Evolutionary conservation across 2,329 filamentous ascomycete genomes (phyloP).

Genomic region (Trematosphaeria pertusa): DNA sequence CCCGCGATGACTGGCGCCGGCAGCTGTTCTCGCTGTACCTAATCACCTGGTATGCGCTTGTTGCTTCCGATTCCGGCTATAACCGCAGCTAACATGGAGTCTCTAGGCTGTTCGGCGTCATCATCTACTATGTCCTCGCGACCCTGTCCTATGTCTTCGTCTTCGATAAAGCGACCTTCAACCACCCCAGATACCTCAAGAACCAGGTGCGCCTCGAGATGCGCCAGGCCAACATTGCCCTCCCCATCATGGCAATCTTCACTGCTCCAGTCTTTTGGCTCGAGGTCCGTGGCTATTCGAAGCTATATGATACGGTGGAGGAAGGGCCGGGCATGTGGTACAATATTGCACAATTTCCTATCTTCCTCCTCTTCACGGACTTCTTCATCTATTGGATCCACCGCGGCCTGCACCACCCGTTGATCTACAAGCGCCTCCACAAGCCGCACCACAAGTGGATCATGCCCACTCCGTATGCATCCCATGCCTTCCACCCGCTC

Average conservation of each 20-base stretch:
- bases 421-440: conserved; percentile 86
- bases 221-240: conserved; percentile 73
- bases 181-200: conserved; percentile 93
- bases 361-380: conserved; percentile 90
- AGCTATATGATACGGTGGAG: conserved; percentile 81
- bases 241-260: conserved; percentile 83
- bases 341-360: conserved; percentile 81
- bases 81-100: conserved; percentile 15
- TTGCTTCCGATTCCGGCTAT: neutral
- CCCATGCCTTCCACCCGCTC: conserved; percentile 91
- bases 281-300: conserved; percentile 84
- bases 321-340: conserved; percentile 81
- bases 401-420: conserved; percentile 80
- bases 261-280: conserved; percentile 81
- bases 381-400: conserved; percentile 92
- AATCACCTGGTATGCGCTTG: conserved; percentile 75
- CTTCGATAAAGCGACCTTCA: conserved; percentile 88
- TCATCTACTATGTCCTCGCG: conserved; percentile 86
- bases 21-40: conserved; percentile 79
- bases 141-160: conserved; percentile 84
- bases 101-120: conserved; percentile 79
- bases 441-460: conserved; percentile 99
- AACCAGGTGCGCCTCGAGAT: conserved; percentile 92
- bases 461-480: conserved; percentile 93
- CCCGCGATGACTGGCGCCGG: conserved; percentile 77